Evolutionary conservation across 495 filamentous ascomycete genomes (phyloP).

Genomic region (Penicillium malachiteum): DNA sequence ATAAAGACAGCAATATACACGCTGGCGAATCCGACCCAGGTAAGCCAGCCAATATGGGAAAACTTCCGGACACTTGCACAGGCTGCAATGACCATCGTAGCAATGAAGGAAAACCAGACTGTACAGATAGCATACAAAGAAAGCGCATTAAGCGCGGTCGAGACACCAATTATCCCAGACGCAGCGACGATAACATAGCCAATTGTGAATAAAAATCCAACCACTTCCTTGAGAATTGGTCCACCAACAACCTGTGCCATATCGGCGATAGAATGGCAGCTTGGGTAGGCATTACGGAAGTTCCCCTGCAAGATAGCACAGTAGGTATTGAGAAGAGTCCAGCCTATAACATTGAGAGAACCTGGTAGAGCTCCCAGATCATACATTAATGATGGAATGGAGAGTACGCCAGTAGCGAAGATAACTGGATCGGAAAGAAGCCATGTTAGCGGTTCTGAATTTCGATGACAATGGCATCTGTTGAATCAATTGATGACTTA

Average conservation of each 20-base stretch:
- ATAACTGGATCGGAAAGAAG: slow-evolving; percentile 23
- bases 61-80: slow-evolving; percentile 42
- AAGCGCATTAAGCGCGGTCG: slow-evolving; percentile 50
- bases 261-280: slow-evolving; percentile 61
- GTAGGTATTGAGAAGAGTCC: slow-evolving; percentile 64
- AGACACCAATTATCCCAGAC: slow-evolving; percentile 50
- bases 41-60: slow-evolving; percentile 46
- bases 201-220: slow-evolving; percentile 45
- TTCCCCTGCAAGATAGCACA: slow-evolving; percentile 36
- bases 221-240: slow-evolving; percentile 41
- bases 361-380: slow-evolving; percentile 59
- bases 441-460: not conserved
- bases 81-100: slow-evolving; percentile 64
- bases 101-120: slow-evolving; percentile 39
- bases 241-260: slow-evolving; percentile 66
- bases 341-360: slow-evolving; percentile 54
- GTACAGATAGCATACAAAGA: slow-evolving; percentile 50
- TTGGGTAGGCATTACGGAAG: slow-evolving; percentile 35
- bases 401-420: slow-evolving; percentile 59
- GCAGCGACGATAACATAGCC: slow-evolving; percentile 48
- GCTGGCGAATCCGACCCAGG: slow-evolving; percentile 43
- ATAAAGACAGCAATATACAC: slow-evolving; percentile 50
- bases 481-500: slow-evolving; percentile 7
- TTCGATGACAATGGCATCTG: too few species aligned
- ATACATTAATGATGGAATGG: slow-evolving; percentile 60